These are phyloP conservation scores for Dillenia turbinata DNA, from an alignment of 164 flowering plant species.

Conservation along the genomic window DNA sequence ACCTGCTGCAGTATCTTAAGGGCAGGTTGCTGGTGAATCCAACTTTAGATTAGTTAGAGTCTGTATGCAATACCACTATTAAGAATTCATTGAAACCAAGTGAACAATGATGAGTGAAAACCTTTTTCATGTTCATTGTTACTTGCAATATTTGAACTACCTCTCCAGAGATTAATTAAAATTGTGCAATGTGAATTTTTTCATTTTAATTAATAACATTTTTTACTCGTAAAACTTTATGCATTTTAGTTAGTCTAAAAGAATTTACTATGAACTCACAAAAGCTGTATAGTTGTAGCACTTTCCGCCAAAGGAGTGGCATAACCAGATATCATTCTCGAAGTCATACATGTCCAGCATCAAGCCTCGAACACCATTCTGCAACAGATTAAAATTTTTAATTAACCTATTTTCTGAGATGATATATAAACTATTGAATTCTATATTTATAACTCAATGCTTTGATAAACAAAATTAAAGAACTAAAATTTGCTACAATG, in stretches of 20 bases:
- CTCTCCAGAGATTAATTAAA: no score
- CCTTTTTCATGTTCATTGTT: no score
- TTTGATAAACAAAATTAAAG: no score
- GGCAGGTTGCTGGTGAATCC: conserved; percentile 67
- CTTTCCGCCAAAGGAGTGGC: conserved; percentile 74
- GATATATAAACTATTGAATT: no score
- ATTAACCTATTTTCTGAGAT: background rate
- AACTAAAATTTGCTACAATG: no score
- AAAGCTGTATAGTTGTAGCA: conserved; percentile 83
- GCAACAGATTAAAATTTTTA: conserved; percentile 24
- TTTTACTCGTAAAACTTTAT: background rate
- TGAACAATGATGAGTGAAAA: no score
- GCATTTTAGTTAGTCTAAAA: background rate
- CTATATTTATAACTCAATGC: no score
- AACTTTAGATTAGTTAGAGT: conserved; percentile 4
- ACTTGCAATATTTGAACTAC: no score
- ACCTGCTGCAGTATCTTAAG: conserved; percentile 59
- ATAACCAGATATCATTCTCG: conserved; percentile 76
- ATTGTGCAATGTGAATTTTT: no score
- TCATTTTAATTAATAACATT: background rate
- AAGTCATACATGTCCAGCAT: conserved; percentile 93
- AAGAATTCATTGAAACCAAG: no score
- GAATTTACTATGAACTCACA: conserved; percentile 40
- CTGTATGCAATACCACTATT: no score
- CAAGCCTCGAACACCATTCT: conserved; percentile 91